Base-by-base conservation (phyloP, 2,329 filamentous ascomycete species). In the Trichoderma aggressivum region DNA sequence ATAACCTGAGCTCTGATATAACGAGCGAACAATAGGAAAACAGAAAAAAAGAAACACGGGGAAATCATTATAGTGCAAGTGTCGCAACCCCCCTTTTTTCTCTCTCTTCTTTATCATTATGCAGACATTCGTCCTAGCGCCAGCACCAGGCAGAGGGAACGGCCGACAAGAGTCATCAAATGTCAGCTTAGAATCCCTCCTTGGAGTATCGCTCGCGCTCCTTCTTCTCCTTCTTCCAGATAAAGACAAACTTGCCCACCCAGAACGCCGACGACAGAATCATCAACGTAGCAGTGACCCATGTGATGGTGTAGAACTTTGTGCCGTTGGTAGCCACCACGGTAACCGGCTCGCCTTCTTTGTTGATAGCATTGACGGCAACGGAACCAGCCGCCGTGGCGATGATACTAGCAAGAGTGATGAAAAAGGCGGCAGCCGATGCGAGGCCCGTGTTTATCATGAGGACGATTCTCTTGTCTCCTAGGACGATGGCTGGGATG, bases 221-320 rank as follows among this genome's bases (percentile, higher is more conserved):
- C 62, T 77, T 77, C 71, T 71, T 71, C 47, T 53, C 39, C 56
- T 43, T 60, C 18, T 34, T 39, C 30, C 28, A 55, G 8, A 77
- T 74, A 5, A 76, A 34, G 36, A 78, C 78, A 73, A 83, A 75
- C 53, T 81, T 77, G 12, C 71, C 76, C 1, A 77, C 26, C 85
- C 85, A 87, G 75, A 82, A 86, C 3, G 80, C 30, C 5, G 80
- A 70, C 0, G 81, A 76, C 1, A 79, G 72, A 4, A 81, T 75
- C 82, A 86, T 86, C 72, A 84, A 77, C 4, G 75, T 84, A 18
- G 85, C 82, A 1, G 85, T 80, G 5, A 84, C 80, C 86, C 85
- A 88, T 6, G 81, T 81, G 50, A 87, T 75, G 36, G 75, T 79
- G 74, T 83, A 79, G 73, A 88, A 85, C 77, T 83, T 83, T 56